phyloP scores from a whole-genome alignment of 371 early-diverging fungal species.

The Haplosporangium sp. region DNA sequence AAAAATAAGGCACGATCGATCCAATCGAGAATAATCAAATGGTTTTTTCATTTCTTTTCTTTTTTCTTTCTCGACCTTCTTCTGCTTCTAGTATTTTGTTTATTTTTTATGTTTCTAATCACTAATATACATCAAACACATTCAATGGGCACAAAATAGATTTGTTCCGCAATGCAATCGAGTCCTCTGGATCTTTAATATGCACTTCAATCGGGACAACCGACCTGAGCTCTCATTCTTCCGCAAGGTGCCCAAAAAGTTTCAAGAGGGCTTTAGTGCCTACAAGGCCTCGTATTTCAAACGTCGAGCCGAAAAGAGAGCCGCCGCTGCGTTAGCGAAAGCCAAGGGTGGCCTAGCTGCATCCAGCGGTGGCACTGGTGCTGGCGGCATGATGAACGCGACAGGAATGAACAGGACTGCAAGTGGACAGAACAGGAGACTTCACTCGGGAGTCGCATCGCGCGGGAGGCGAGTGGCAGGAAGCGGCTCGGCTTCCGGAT shows the following conservation, averaged over 20 bases:
- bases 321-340: slow-evolving; percentile 40
- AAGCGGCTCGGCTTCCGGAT: background rate
- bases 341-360: slow-evolving; percentile 2
- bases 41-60: background rate
- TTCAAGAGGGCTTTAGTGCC: slow-evolving; percentile 74
- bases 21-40: background rate
- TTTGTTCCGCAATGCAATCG: slow-evolving; percentile 77
- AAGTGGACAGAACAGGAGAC: background rate
- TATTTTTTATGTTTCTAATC: too few relatives aligned
- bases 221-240: slow-evolving; percentile 67
- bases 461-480: background rate
- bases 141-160: too few relatives aligned
- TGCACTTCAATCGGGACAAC: slow-evolving; percentile 69
- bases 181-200: slow-evolving; percentile 73
- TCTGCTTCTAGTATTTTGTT: too few relatives aligned
- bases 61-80: background rate
- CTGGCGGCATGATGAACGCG: too few relatives aligned
- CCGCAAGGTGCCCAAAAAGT: slow-evolving; percentile 66
- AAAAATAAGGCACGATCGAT: background rate
- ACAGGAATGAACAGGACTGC: background rate
- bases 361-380: background rate
- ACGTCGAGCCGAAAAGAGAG: slow-evolving; percentile 64
- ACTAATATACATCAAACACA: too few relatives aligned
- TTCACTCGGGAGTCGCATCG: background rate
- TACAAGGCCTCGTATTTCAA: slow-evolving; percentile 68